phyloP scores from a whole-genome alignment of 1,284 basidiomycete genomes.

The Rhodotorula sp. region DNA sequence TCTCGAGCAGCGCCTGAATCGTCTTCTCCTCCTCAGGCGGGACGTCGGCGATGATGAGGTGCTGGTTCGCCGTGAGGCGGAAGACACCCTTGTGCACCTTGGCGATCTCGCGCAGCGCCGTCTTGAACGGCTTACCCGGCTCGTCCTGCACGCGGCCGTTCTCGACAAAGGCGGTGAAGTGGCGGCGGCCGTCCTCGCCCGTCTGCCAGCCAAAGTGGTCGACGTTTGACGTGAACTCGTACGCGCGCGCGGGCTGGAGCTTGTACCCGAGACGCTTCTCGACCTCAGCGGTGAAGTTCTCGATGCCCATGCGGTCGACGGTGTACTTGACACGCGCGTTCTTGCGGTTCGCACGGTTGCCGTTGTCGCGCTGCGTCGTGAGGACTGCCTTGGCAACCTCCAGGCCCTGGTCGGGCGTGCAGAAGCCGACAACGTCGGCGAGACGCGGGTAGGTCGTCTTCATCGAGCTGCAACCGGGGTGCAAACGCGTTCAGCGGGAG shows the following conservation, averaged over 20 bases:
- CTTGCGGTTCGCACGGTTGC: slow-evolving; percentile 77
- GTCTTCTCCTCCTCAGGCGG: slow-evolving; percentile 64
- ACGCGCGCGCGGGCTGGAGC: slow-evolving; percentile 72
- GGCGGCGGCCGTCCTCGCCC: slow-evolving; percentile 79
- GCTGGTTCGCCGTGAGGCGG: slow-evolving; percentile 86
- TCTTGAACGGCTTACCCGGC: slow-evolving; percentile 84
- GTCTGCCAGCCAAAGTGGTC: slow-evolving; percentile 93
- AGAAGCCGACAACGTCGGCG: slow-evolving; percentile 88
- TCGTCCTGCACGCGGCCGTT: slow-evolving; percentile 96
- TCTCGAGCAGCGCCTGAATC: slow-evolving; percentile 65
- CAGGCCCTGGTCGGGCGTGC: slow-evolving; percentile 81
- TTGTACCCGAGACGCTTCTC: slow-evolving; percentile 84
- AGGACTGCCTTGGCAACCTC: slow-evolving; percentile 90
- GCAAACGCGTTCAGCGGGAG: background rate
- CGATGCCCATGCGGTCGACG: slow-evolving; percentile 88
- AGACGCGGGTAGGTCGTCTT: slow-evolving; percentile 97
- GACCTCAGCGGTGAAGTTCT: slow-evolving; percentile 82
- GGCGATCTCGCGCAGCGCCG: slow-evolving; percentile 87
- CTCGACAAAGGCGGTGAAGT: slow-evolving; percentile 94
- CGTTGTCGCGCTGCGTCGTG: slow-evolving; percentile 92
- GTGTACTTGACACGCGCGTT: slow-evolving; percentile 79
- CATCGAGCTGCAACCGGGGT: slow-evolving; percentile 62
- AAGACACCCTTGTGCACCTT: slow-evolving; percentile 91
- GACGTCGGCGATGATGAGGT: slow-evolving; percentile 85
- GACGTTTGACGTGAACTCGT: slow-evolving; percentile 83